Base-by-base conservation (phyloP, 148 eudicot species). In the Persicaria tinctoria region DNA sequence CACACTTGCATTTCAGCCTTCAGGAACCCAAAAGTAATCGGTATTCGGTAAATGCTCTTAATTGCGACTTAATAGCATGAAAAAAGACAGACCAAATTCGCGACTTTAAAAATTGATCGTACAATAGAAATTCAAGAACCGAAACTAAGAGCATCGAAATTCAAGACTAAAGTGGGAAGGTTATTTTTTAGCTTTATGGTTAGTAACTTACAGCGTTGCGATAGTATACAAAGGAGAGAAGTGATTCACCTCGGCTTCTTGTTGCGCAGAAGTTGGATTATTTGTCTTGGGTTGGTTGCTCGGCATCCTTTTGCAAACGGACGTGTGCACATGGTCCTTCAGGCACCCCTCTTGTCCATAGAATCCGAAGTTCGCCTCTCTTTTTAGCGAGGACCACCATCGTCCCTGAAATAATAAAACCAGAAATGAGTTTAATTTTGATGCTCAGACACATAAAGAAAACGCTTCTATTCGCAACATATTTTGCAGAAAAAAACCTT, bases 331-430 rank as follows among this genome's bases (percentile, higher is more conserved):
- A 77, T 0, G 79, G 66, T 20, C 74, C 56, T 8, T 77, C 79
- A 4, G 79, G 79, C 18, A 68, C 74, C 12, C 79, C 79, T 77
- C 74, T 77, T 7, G 79, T 53, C 79, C 79, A 77, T 55, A 77
- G 68, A 54, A 9, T 53, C 74, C 20, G 12, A 8, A 74, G 76
- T 32, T 74, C 76, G 18, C 76, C 76, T 56, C 76, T 74, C 76
- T 38, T 51, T 56, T 51, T 20, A 10, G 46, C 76, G 20, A 74
- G 63, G n/a, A 74, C 66, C 23, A 51, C 16, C 76, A 74, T 74
- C 13, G 76, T 74, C 1, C 76, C 76, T 74, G 48, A 27, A 23
- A 54, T 74, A 45, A 8, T 12, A 13, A 12, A 18, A 54, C 32
- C 57, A 13, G 4, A 63, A 53, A 23, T 13, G 0, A 18, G 44